Conservation (phyloP, 108 stramenopile genomes). For the Fragilaria crotonensis region DNA sequence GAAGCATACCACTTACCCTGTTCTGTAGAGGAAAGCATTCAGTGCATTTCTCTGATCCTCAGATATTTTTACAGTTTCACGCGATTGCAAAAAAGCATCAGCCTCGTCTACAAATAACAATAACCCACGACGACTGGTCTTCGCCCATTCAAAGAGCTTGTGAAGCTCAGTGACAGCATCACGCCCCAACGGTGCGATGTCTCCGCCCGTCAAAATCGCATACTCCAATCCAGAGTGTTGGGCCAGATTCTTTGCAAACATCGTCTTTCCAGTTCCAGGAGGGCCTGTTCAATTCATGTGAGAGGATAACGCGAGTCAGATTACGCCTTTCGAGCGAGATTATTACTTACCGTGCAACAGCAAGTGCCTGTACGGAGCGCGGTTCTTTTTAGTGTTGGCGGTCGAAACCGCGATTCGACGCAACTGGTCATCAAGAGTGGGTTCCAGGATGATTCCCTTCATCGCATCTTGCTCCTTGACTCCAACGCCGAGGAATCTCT, state of each 20-base stretch:
- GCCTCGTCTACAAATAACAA: constrained; percentile 99
- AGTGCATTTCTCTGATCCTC: constrained; percentile 98
- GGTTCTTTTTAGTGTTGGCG: constrained; percentile 94
- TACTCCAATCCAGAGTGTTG: constrained; percentile 95
- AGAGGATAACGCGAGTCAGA: not conserved
- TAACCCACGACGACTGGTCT: constrained; percentile 89
- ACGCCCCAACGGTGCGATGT: constrained; percentile 96
- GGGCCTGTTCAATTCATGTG: too few species aligned
- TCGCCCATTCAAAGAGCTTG: constrained; percentile 98
- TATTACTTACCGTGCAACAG: constrained; percentile 85
- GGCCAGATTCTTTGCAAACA: constrained; percentile 96
- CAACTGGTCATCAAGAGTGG: constrained; percentile 77
- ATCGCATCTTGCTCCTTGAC: constrained; percentile 75
- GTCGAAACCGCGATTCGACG: constrained; percentile 90
- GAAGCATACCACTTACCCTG: constrained; percentile 33
- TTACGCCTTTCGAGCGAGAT: not conserved
- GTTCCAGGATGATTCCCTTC: constrained; percentile 91
- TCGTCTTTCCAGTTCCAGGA: constrained; percentile 98
- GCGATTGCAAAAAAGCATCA: constrained; percentile 94
- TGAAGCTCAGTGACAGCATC: constrained; percentile 99
- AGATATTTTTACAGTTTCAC: constrained; percentile 84
- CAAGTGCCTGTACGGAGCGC: constrained; percentile 97
- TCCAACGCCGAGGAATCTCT: constrained; percentile 65
- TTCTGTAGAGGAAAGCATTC: constrained; percentile 97
- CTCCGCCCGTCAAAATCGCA: constrained; percentile 98